Evolutionary conservation across 225 moss, liverwort and hornwort species (phyloP).

Genomic region (Straminergon stramineum): DNA sequence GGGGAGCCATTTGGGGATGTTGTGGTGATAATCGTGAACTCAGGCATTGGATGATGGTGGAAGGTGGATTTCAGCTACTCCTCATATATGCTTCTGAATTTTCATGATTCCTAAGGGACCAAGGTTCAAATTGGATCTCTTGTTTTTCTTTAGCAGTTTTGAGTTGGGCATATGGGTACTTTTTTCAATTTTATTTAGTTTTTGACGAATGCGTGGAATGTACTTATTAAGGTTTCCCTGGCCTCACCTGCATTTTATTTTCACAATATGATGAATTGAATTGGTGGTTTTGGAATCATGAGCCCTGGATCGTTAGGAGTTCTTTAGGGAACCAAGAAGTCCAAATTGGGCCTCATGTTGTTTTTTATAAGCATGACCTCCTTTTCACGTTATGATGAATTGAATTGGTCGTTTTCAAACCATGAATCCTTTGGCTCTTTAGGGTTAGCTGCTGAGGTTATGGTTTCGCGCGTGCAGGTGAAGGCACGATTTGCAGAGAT

Average conservation of each 20-base stretch:
- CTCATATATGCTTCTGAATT: background rate
- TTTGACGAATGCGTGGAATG: background rate
- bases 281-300: background rate
- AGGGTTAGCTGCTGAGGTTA: background rate
- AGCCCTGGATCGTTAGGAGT: background rate
- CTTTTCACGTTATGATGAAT: background rate
- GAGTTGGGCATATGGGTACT: background rate
- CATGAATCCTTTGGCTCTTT: background rate
- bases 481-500: background rate
- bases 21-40: background rate
- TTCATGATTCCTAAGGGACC: too few species aligned
- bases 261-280: background rate
- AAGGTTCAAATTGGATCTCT: background rate
- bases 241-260: background rate
- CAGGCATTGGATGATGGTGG: background rate
- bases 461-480: conserved; percentile 2
- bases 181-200: background rate
- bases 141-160: background rate
- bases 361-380: background rate
- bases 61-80: background rate
- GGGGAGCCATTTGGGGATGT: background rate
- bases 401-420: background rate
- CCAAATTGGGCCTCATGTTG: background rate
- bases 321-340: background rate
- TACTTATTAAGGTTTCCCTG: background rate